Base-by-base conservation (phyloP, 768 basidiomycete genomes). In the Nevesoporus exiguus region DNA sequence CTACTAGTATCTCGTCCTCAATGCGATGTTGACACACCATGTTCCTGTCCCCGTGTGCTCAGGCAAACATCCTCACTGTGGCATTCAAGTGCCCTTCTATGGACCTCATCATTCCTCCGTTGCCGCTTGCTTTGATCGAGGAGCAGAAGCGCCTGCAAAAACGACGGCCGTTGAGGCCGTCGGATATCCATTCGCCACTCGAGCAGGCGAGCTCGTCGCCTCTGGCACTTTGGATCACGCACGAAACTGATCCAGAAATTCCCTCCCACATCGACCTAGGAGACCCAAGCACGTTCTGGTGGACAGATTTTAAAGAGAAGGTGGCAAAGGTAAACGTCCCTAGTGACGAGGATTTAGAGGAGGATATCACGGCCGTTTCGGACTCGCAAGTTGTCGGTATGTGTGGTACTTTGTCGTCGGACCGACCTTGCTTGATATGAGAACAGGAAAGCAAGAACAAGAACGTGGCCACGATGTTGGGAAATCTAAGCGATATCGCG, bases 201-300 rank as follows among this genome's bases (percentile, higher is more conserved):
- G 36, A 29, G 0, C 59, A 57, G 34, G 55, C 51, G 0, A 21
- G 39, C 7, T 8, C 47, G 4, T 61, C 47, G 4, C 47, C 39
- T 1, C 57, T 22, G 40, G 30, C 30, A 1, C 1, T 19, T 2
- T 49, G 49, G 40, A 54, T 48, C 2, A 10, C 41, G 0, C 2
- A 17, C 14, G 30, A 45, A 1, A 13, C 44, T 3, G 34, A 61
- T 30, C 37, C 36, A 0, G 15, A 7, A 6, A 47, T 61, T 0
- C 54, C 47, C 1, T 19, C 34, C 3, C 2, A 29, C 0, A 11
- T 48, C 0, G 47, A 40, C 13, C 11, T 57, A 0, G 60, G 60
- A 1, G 49, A 58, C 21, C 55, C 52, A 0, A 3, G 31, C 17
- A 53, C 55, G 8, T 57, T 54, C 24, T 61, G 60, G 60, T 61